phyloP scores from a whole-genome alignment of 2,329 filamentous ascomycete species.

The Talaromyces piceae region DNA sequence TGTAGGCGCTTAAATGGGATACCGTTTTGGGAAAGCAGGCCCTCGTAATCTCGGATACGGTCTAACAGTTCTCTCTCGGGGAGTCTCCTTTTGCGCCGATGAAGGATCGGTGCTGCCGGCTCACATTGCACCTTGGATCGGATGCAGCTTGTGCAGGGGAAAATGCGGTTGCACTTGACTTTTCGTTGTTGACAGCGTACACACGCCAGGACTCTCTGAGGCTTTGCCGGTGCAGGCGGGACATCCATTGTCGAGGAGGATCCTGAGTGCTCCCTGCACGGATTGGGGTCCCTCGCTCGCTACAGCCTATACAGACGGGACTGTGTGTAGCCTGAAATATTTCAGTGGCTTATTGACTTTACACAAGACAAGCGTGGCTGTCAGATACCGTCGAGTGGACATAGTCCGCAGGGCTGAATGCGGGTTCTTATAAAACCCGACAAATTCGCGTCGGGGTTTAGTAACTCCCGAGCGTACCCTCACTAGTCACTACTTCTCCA shows the following conservation, averaged over 20 bases:
- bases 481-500: too few relatives aligned
- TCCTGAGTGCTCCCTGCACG: neutral
- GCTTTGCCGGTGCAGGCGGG: neutral
- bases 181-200: conserved; percentile 70
- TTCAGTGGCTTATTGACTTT: neutral
- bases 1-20: conserved; percentile 63
- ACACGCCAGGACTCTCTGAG: conserved; percentile 41
- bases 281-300: neutral
- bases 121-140: conserved; percentile 55
- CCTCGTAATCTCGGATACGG: conserved; percentile 62
- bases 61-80: conserved; percentile 64
- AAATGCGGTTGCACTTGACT: conserved; percentile 65
- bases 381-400: neutral
- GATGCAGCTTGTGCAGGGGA: conserved; percentile 63
- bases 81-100: conserved; percentile 51
- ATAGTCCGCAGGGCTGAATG: neutral
- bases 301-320: neutral
- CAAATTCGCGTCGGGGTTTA: neutral
- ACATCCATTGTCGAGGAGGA: neutral
- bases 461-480: neutral
- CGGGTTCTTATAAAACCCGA: neutral
- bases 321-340: neutral
- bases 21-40: conserved; percentile 56
- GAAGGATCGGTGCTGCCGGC: conserved; percentile 41
- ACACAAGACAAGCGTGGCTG: neutral